phyloP scores from a whole-genome alignment of 208 protist genomes.

The Trypanosoma lewisi region DNA sequence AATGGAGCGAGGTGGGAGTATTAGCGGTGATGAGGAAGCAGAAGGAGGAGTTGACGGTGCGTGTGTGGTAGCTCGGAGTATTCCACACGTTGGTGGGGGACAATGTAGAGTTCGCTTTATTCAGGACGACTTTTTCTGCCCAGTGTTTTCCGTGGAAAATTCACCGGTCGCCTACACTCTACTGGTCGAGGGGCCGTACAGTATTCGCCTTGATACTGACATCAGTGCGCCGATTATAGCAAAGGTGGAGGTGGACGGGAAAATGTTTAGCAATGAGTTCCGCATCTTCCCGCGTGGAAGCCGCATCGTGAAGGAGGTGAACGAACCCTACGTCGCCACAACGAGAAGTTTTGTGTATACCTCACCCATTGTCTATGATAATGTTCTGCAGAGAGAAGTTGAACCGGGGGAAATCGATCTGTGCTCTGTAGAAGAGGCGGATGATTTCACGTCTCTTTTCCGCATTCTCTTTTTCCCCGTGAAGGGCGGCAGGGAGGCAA shows the following conservation, averaged over 20 bases:
- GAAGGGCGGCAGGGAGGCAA: neutral
- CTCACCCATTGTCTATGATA: constrained; percentile 12
- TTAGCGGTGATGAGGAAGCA: neutral
- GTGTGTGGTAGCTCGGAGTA: too few relatives aligned
- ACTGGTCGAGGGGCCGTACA: constrained; percentile 8
- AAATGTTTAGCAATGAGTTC: constrained; percentile 8
- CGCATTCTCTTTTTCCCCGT: constrained; percentile 14
- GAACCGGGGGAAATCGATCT: constrained; percentile 6
- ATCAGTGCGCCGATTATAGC: neutral
- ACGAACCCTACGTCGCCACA: constrained; percentile 6
- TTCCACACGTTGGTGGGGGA: neutral
- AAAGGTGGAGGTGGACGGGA: constrained; percentile 18
- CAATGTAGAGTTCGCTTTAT: constrained; percentile 11
- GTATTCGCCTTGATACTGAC: constrained; percentile 17
- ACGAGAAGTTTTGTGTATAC: neutral
- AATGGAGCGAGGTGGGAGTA: neutral
- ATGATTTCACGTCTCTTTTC: constrained; percentile 2
- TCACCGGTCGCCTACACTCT: neutral
- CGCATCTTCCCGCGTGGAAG: constrained; percentile 12
- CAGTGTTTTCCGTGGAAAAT: neutral
- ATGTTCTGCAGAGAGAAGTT: constrained; percentile 5
- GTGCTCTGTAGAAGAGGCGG: neutral
- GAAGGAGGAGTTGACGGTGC: too few relatives aligned
- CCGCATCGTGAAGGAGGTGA: constrained; percentile 7
- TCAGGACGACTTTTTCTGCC: constrained; percentile 10